phyloP scores from a whole-genome alignment of 768 basidiomycete species.

The Psilocybe subaeruginosa region DNA sequence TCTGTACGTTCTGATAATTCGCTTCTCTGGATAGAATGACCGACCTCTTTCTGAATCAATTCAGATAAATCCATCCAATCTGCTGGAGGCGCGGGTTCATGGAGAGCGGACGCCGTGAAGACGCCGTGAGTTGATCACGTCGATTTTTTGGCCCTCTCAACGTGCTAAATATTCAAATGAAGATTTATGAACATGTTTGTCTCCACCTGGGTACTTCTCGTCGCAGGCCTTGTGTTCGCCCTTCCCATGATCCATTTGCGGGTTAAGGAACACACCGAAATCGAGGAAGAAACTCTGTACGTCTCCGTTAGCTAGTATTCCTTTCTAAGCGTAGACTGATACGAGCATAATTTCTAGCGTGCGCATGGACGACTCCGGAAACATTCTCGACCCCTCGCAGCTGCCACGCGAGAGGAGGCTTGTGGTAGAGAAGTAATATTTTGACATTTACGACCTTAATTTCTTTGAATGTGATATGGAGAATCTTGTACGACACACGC shows the following conservation, averaged over 20 bases:
- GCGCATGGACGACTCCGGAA: conserved; percentile 46
- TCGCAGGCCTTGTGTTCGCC: conserved; percentile 65
- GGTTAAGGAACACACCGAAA: conserved; percentile 61
- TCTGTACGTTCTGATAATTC: conserved; percentile 48
- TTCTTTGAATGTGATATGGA: too few relatives aligned
- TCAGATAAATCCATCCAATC: conserved; percentile 66
- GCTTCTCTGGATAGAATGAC: too few relatives aligned
- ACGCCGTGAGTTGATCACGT: conserved; percentile 51
- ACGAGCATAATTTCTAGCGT: conserved; percentile 26
- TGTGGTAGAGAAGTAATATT: background rate
- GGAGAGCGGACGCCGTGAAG: conserved; percentile 68
- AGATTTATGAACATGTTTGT: conserved; percentile 74
- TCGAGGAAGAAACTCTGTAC: conserved; percentile 56
- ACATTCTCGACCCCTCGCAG: conserved; percentile 22
- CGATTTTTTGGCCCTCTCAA: background rate
- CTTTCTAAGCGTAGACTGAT: background rate
- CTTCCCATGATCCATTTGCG: conserved; percentile 76
- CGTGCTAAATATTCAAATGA: background rate
- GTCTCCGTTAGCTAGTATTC: conserved; percentile 22
- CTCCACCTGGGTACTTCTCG: conserved; percentile 75
- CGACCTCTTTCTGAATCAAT: background rate
- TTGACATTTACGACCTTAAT: background rate
- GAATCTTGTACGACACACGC: too few relatives aligned
- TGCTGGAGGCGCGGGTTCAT: conserved; percentile 73
- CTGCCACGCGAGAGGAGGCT: conserved; percentile 3